These are phyloP conservation scores for Torulaspora franciscae DNA, from an alignment of 805 yeast genomes.

Conservation along the genomic window DNA sequence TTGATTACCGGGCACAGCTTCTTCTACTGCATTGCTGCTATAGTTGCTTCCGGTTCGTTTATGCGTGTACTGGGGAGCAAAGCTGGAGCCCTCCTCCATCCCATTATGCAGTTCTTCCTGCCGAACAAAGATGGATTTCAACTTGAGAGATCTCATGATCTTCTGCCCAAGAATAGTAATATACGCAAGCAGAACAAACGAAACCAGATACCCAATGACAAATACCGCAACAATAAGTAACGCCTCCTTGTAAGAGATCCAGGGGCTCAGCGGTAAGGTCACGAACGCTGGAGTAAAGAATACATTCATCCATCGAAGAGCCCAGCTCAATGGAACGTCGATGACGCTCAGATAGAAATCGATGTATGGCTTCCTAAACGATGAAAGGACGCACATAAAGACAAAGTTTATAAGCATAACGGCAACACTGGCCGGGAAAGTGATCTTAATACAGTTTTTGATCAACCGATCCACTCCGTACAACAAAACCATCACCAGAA, in stretches of 20 bases:
- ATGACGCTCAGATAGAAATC: constrained; percentile 27
- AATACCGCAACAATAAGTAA: constrained; percentile 71
- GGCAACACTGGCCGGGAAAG: constrained; percentile 25
- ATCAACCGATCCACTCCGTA: constrained; percentile 23
- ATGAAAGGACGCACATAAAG: constrained; percentile 18
- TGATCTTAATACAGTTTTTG: constrained; percentile 17
- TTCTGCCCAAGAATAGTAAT: constrained; percentile 42
- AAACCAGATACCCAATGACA: constrained; percentile 55
- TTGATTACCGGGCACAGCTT: not conserved
- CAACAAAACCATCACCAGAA: constrained; percentile 18
- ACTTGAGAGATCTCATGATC: constrained; percentile 28
- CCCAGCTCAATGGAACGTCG: constrained; percentile 59
- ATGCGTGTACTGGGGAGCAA: constrained; percentile 9
- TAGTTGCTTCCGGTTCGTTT: constrained; percentile 3
- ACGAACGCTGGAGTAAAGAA: constrained; percentile 77
- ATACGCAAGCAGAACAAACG: constrained; percentile 48
- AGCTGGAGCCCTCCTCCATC: constrained; percentile 16
- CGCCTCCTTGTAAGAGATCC: constrained; percentile 62
- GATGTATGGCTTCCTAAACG: constrained; percentile 14
- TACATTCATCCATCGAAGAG: constrained; percentile 71
- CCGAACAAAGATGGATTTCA: constrained; percentile 18
- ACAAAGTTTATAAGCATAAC: constrained; percentile 24
- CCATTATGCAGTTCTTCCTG: constrained; percentile 20
- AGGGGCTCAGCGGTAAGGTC: constrained; percentile 61
- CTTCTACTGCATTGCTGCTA: constrained; percentile 2